Evolutionary conservation across 345 rosid species (phyloP), one percentile per base, ranked within the genome.

Genomic region (Eucalyptus polyanthemos): DNA sequence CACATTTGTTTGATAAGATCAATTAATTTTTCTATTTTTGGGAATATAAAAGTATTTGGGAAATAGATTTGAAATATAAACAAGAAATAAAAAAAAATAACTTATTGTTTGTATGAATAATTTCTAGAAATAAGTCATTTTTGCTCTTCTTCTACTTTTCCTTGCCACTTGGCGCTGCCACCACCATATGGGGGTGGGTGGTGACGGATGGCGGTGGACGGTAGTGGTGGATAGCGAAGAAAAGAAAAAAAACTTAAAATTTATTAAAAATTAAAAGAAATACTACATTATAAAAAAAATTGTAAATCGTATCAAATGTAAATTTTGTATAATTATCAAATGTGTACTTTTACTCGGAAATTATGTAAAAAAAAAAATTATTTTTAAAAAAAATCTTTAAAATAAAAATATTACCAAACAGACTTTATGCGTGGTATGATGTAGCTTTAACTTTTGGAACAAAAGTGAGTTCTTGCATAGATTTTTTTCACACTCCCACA

Each of bases 31-130:
- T 53, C 10, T 19, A 53, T 53, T 53, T 53, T 53, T 0, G 1
- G 0, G 11, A 53, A 19, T 53, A 53, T 0, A 19, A 53, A 53
- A 19, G 5, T 53, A 53, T 53, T 0, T 8, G 1, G 4, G 2
- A 0, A 53, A 19, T 19, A 19, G 0, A 51, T 7, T 53, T 53
- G 11, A 8, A 53, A 53, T 0, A 53, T 0, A 53, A 53, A 21
- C 2, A 53, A 53, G 0, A 53, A 53, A 0, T 19, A 1, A 0
- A 53, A 53, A 53, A 19, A 19, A 1, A 0, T 8, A 53, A 0
- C 0, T 53, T 53, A 1, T 53, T 19, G 0, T 8, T 19, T 2
- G 0, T 53, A 19, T 0, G 9, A 53, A 53, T 0, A 53, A 53
- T 1, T 53, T 53, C 0, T 21, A 53, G 5, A 53, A 53, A 8